Conservation (phyloP, 2,329 filamentous ascomycete genomes). For the Myriosclerotinia scirpicola region DNA sequence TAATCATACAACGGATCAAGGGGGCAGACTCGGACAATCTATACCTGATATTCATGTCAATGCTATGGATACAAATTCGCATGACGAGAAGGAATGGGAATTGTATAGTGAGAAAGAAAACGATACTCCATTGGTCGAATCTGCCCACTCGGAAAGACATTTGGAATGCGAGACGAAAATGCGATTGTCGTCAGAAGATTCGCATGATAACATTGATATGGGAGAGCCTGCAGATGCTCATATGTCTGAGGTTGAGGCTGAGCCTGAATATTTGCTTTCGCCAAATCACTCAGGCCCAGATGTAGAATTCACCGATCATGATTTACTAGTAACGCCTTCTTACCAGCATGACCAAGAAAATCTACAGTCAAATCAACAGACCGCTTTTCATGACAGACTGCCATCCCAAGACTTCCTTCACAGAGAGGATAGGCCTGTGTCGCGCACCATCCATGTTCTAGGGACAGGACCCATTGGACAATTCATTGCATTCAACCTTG, state of each 20-base stretch:
- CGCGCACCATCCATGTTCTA: slow-evolving; percentile 57
- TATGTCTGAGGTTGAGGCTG: not conserved
- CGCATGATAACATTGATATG: not conserved
- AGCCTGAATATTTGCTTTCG: not conserved
- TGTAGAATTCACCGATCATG: not conserved
- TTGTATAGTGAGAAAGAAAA: not conserved
- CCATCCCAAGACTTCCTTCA: not conserved
- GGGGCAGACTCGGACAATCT: not conserved
- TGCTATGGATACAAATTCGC: not conserved
- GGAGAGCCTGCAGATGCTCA: not conserved
- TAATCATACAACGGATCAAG: not conserved
- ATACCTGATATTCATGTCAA: not conserved
- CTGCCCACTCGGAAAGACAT: not conserved
- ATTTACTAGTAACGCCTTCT: not conserved
- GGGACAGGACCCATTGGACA: slow-evolving; percentile 64
- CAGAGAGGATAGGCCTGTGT: slow-evolving; percentile 1
- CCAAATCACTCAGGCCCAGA: not conserved
- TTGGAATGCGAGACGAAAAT: slow-evolving; percentile 2
- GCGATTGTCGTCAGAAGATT: not conserved
- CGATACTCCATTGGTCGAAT: not conserved
- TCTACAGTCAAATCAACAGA: not conserved
- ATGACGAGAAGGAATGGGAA: not conserved
- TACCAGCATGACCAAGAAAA: not conserved
- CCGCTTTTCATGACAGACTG: not conserved
- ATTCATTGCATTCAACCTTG: slow-evolving; percentile 65